Conservation (phyloP, 2,329 filamentous ascomycete genomes). For the Magnaporthiopsis incrustans region DNA sequence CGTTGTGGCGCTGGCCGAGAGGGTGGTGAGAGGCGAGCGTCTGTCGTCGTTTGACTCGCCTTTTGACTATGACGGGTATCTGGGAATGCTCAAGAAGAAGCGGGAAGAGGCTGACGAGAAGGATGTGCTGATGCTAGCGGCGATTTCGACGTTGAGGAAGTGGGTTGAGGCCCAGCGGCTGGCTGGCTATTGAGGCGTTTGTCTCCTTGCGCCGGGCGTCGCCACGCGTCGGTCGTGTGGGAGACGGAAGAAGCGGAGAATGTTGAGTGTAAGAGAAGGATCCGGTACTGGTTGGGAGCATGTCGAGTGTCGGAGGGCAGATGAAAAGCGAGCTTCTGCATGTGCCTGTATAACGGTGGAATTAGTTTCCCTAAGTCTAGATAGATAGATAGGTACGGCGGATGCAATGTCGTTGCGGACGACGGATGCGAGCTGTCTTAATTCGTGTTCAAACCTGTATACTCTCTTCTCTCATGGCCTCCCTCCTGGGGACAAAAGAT, state of each 20-base stretch:
- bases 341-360: neutral
- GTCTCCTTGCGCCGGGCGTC: no score
- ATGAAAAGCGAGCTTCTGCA: neutral
- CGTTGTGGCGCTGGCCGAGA: neutral
- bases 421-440: neutral
- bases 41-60: neutral
- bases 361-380: neutral
- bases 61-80: constrained; percentile 8
- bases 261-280: neutral
- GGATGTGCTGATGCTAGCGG: constrained; percentile 6
- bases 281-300: neutral
- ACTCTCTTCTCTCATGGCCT: no score
- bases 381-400: neutral
- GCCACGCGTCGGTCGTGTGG: no score
- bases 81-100: constrained; percentile 7
- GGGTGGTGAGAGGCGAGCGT: neutral
- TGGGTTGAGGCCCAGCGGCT: constrained; percentile 4
- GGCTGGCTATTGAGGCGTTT: neutral
- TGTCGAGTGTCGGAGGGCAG: neutral
- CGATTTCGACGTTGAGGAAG: neutral
- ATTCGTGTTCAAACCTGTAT: neutral
- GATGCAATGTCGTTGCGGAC: neutral
- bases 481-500: no score
- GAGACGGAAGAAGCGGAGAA: neutral
- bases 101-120: constrained; percentile 4